These are phyloP conservation scores for Coemansia sp. DNA, from an alignment of 192 early-diverging fungal genomes.

Conservation along the genomic window DNA sequence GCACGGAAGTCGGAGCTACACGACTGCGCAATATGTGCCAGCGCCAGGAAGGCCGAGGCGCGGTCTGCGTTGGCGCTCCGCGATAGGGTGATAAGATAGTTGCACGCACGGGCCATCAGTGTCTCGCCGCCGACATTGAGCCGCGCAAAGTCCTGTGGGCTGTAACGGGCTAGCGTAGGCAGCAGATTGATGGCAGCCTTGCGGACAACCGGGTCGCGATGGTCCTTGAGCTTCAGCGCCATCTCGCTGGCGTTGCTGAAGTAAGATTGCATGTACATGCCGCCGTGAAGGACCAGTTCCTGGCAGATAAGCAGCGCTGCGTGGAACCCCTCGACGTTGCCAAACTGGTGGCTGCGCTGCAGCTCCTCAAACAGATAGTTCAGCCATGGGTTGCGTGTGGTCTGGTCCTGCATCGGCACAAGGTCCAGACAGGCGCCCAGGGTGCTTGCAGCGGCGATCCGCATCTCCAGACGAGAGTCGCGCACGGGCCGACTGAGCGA, in stretches of 20 bases:
- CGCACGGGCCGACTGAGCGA: constrained; percentile 82
- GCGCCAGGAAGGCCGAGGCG: constrained; percentile 73
- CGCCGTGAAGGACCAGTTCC: constrained; percentile 78
- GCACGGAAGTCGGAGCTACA: constrained; percentile 76
- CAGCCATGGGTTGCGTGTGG: constrained; percentile 68
- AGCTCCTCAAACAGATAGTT: constrained; percentile 82
- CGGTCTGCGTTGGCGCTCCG: constrained; percentile 60
- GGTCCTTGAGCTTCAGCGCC: constrained; percentile 74
- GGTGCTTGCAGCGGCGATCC: constrained; percentile 83
- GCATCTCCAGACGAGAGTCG: constrained; percentile 79
- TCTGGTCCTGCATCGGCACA: constrained; percentile 77
- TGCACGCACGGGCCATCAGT: constrained; percentile 73
- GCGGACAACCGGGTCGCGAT: constrained; percentile 76
- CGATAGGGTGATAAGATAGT: constrained; percentile 72
- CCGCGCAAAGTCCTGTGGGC: constrained; percentile 64
- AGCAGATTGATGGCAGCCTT: constrained; percentile 81
- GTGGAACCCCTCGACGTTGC: constrained; percentile 80
- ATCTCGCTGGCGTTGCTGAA: constrained; percentile 76
- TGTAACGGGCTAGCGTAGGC: constrained; percentile 78
- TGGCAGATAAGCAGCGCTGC: constrained; percentile 79
- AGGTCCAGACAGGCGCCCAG: constrained; percentile 81
- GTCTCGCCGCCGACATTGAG: constrained; percentile 51
- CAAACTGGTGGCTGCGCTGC: constrained; percentile 66
- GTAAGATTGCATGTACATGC: constrained; percentile 81
- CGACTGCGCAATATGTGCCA: constrained; percentile 81